A percentile compares a stretch with the other conserved stretches of the same genome.
Conservation (phyloP, 1,284 basidiomycete genomes). For the Cystobasidium pallidum region DNA sequence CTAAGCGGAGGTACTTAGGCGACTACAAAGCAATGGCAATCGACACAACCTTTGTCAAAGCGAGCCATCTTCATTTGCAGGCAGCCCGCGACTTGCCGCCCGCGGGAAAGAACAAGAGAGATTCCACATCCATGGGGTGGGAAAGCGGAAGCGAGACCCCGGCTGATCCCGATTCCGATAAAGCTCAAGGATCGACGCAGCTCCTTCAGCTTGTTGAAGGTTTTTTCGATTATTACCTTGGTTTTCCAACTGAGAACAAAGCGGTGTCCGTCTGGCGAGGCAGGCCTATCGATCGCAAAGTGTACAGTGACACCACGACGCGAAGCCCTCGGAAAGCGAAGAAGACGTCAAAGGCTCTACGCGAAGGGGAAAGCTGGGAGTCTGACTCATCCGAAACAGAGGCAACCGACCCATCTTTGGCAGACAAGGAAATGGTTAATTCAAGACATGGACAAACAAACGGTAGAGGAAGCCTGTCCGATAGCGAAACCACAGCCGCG, state of each 20-base stretch:
- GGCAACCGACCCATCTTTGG: background rate
- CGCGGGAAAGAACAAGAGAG: background rate
- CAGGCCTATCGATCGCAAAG: slow-evolving; percentile 20
- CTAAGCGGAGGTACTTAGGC: slow-evolving; percentile 2
- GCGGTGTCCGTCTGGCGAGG: slow-evolving; percentile 40
- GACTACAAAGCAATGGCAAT: slow-evolving; percentile 36
- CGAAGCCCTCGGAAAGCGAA: background rate
- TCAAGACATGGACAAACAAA: too few relatives aligned
- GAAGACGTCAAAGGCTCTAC: background rate
- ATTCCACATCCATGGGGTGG: slow-evolving; percentile 15
- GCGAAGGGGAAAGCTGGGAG: background rate
- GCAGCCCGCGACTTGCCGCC: background rate
- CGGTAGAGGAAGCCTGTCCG: background rate
- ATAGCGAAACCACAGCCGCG: background rate
- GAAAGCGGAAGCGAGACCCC: slow-evolving; percentile 18
- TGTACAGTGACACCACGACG: background rate
- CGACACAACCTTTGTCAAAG: slow-evolving; percentile 38
- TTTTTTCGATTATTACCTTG: slow-evolving; percentile 36
- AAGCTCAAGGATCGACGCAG: background rate
- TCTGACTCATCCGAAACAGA: background rate
- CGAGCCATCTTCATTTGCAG: background rate
- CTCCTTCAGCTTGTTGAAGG: slow-evolving; percentile 35
- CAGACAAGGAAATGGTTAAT: background rate
- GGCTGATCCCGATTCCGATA: background rate
- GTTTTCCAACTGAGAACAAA: slow-evolving; percentile 31